Evolutionary conservation across 2,329 filamentous ascomycete genomes (phyloP), one percentile per base, ranked within the genome.

Genomic region (Fusarium miscanthi): DNA sequence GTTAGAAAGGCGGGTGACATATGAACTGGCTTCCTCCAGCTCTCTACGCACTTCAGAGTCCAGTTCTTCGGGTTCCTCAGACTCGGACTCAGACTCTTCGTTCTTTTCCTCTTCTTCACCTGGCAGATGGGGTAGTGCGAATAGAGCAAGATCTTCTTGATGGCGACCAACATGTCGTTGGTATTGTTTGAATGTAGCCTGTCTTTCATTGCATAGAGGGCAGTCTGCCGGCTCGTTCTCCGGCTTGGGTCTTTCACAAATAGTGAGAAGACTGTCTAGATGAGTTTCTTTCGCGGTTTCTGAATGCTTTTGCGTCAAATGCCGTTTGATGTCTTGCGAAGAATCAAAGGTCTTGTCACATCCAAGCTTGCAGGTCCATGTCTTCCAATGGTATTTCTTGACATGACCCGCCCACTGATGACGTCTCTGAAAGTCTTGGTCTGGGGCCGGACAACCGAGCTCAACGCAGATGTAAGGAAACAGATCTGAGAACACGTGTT

Each of bases 71-170:
- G 19, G 3, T n/a, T 5, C 10, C 27, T 11, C 35, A 0, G 3
- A 33, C 6, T 33, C 30, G 8, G 4, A 31, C 9, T 30, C 33
- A 8, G 16, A 8, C 6, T n/a, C 16, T 2, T 21, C 1, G 2
- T n/a, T 23, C 2, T 13, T 17, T 3, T 13, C 3, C 6, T 30
- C 12, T 0, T 40, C 14, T 19, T 7, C 4, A 0, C 21, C 30
- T 12, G 16, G 16, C 1, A 43, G 31, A 3, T 56, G 25, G 0
- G 61, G 64, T 0, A 69, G 25, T 6, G 51, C 63, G 7, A 71
- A 71, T 0, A 71, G 63, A 3, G 69, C 63, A 4, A 68, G 30
- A 4, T 68, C 40, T 1, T 71, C 63, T 8, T 68, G 69, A 3
- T 71, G 69, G 0, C 56, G 53, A 1, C 67, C 63, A 1, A 57